Evolutionary conservation across 1,284 basidiomycete species (phyloP).

Genomic region (Athelia sp.): DNA sequence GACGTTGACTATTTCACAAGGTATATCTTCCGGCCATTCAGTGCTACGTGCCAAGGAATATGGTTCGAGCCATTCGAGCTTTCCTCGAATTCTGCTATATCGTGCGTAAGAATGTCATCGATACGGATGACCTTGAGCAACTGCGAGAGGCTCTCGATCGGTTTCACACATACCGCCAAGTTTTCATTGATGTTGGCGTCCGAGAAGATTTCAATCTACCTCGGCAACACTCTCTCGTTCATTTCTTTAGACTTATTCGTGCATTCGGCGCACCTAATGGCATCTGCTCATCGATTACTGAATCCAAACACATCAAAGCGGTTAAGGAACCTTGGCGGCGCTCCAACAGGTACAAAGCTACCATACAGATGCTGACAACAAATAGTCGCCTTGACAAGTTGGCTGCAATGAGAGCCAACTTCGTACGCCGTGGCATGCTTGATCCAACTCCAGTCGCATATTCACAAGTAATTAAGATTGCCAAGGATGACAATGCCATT

Average conservation of each 20-base stretch:
- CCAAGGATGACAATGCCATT: no score
- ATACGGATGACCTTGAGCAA: conserved; percentile 4
- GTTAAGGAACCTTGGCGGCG: no score
- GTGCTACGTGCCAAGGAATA: conserved; percentile 9
- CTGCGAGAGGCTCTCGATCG: conserved; percentile 12
- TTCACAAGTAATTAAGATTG: no score
- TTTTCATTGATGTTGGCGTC: conserved; percentile 13
- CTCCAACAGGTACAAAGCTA: no score
- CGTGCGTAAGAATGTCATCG: conserved; percentile 8
- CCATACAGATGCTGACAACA: no score
- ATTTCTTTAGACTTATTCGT: conserved; percentile 5
- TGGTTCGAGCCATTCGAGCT: conserved; percentile 10
- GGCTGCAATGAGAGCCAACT: no score
- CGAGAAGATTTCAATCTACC: conserved; percentile 14
- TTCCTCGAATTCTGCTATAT: conserved; percentile 20
- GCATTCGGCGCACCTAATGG: no score
- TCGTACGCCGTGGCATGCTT: no score
- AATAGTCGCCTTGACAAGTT: no score
- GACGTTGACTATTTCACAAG: not conserved
- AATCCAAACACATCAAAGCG: no score
- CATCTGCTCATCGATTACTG: no score
- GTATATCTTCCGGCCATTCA: conserved; percentile 12
- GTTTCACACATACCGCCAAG: conserved; percentile 15
- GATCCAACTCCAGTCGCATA: no score
- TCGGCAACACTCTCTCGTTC: conserved; percentile 14